Percentiles rank a stretch among this genome's conserved stretches.
phyloP scores from a whole-genome alignment of 208 protist species.

The Leishmania braziliensis region DNA sequence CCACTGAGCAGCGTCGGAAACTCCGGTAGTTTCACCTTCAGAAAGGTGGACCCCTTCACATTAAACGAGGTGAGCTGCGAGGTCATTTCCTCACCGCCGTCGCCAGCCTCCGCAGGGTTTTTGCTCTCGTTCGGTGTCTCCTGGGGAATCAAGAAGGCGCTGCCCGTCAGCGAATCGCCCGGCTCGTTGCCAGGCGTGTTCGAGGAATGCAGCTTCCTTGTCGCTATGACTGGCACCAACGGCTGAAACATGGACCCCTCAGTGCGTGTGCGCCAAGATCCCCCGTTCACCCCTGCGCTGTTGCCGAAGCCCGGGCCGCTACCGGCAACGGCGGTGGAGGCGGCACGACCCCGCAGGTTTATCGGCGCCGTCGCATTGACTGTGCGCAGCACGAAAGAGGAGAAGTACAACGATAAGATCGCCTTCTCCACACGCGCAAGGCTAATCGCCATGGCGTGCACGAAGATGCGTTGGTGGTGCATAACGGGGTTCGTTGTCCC shows the following conservation, averaged over 20 bases:
- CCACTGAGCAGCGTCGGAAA: conserved; percentile 13
- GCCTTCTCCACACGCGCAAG: conserved; percentile 28
- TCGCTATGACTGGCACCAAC: not conserved
- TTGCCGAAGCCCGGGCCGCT: not conserved
- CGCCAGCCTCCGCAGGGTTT: not conserved
- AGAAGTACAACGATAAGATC: conserved; percentile 33
- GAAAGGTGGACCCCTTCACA: not conserved
- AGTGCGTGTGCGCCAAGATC: not conserved
- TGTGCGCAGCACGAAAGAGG: conserved; percentile 20
- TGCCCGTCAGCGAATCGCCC: conserved; percentile 13
- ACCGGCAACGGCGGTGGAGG: too few species aligned
- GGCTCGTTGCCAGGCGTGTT: not conserved
- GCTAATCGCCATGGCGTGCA: conserved; percentile 7
- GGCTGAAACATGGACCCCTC: not conserved
- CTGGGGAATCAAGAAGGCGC: conserved; percentile 1
- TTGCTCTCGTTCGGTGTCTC: conserved; percentile 6
- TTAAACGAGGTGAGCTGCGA: conserved; percentile 17
- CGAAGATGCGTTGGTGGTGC: conserved; percentile 8
- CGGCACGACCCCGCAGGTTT: not conserved
- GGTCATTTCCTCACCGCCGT: not conserved
- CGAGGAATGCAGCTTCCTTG: not conserved
- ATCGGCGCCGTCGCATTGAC: conserved; percentile 8
- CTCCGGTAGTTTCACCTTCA: conserved; percentile 9
- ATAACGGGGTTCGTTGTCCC: conserved; percentile 3
- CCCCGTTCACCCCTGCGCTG: not conserved